Evolutionary conservation across 2,329 filamentous ascomycete species (phyloP).

Genomic region (Stachybotrys elegans): DNA sequence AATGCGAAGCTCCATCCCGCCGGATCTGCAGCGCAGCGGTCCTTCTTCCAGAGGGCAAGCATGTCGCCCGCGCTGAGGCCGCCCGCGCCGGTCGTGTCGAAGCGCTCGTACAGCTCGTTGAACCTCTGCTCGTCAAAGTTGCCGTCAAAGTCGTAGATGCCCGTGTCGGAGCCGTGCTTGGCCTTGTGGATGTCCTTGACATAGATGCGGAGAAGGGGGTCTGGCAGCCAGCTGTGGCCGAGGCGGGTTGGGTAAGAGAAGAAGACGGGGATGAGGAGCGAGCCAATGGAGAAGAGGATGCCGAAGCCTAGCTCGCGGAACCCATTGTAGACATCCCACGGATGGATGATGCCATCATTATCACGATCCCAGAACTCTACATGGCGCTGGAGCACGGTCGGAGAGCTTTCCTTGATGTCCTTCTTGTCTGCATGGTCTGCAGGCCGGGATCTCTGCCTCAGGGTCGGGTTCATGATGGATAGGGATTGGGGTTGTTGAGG

Average conservation of each 20-base stretch:
- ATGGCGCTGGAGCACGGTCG: conserved; percentile 31
- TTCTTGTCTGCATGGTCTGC: too few relatives aligned
- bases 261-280: conserved; percentile 34
- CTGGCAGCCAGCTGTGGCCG: conserved; percentile 29
- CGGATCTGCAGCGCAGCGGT: conserved; percentile 23
- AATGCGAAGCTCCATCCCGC: conserved; percentile 15
- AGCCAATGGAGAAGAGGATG: conserved; percentile 32
- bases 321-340: conserved; percentile 31
- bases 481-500: too few relatives aligned
- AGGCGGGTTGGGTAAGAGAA: conserved; percentile 38
- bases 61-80: conserved; percentile 29
- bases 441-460: too few relatives aligned
- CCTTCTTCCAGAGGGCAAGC: conserved; percentile 28
- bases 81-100: conserved; percentile 30
- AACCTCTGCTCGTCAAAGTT: conserved; percentile 42
- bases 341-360: conserved; percentile 32
- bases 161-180: conserved; percentile 42
- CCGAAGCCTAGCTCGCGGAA: conserved; percentile 36
- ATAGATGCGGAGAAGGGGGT: conserved; percentile 32
- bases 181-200: conserved; percentile 34
- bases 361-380: conserved; percentile 36
- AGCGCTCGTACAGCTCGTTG: conserved; percentile 44
- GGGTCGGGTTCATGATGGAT: too few relatives aligned
- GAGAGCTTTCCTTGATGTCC: too few relatives aligned
- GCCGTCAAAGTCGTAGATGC: conserved; percentile 42